Percentiles rank a stretch among this genome's conserved stretches.
Conservation (phyloP, 1,139 yeast species). For the Kurtzmaniella quercitrusa region DNA sequence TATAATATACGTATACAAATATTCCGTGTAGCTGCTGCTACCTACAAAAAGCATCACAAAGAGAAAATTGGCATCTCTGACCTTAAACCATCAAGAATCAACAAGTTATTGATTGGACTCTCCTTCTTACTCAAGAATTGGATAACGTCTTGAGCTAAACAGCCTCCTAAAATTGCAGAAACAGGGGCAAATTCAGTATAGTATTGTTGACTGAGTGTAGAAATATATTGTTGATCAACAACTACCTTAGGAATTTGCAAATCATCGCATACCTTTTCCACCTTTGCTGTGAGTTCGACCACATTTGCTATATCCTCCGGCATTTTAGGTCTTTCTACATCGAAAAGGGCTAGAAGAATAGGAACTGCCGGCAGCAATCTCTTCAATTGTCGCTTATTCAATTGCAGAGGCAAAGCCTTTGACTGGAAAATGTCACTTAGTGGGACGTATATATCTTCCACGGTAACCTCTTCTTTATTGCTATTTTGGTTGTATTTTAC, state of each 20-base stretch:
- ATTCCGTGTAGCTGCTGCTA: no score
- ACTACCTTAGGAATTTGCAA: constrained; percentile 37
- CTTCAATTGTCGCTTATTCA: constrained; percentile 53
- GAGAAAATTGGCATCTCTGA: constrained; percentile 75
- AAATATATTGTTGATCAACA: constrained; percentile 32
- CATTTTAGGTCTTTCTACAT: constrained; percentile 24
- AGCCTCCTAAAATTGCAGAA: constrained; percentile 87
- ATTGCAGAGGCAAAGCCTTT: constrained; percentile 37
- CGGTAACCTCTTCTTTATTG: constrained; percentile 49
- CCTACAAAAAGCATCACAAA: constrained; percentile 23
- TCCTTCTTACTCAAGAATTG: constrained; percentile 75
- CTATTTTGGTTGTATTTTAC: constrained; percentile 31
- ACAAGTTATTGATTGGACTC: constrained; percentile 76
- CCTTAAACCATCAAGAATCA: constrained; percentile 67
- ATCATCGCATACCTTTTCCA: constrained; percentile 20
- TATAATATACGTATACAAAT: no score
- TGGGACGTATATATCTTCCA: constrained; percentile 49
- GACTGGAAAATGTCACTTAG: constrained; percentile 29
- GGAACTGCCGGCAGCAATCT: constrained; percentile 62
- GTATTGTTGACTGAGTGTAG: constrained; percentile 44
- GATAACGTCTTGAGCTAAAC: constrained; percentile 85
- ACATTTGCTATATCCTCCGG: constrained; percentile 27
- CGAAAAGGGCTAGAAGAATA: constrained; percentile 53
- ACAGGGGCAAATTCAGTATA: constrained; percentile 77
- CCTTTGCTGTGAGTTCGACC: constrained; percentile 24